Evolutionary conservation across 2,329 filamentous ascomycete species (phyloP).

Genomic region (Arthrobotrys megalospora): DNA sequence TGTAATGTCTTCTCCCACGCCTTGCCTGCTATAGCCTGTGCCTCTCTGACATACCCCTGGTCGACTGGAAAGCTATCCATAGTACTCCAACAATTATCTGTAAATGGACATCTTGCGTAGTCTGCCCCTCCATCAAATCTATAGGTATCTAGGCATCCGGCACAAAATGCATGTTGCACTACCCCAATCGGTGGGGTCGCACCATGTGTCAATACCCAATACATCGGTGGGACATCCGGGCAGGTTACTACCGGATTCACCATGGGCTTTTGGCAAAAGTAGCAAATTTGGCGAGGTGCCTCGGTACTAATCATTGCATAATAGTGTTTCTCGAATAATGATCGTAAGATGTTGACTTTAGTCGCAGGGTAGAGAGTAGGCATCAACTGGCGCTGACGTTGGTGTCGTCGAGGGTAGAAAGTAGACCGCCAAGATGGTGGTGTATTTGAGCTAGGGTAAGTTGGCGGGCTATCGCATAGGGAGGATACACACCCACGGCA

Average conservation of each 20-base stretch:
- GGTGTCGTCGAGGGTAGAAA: slow-evolving; percentile 13
- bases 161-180: slow-evolving; percentile 47
- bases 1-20: slow-evolving; percentile 49
- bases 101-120: slow-evolving; percentile 40
- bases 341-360: slow-evolving; percentile 13
- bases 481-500: slow-evolving; percentile 33
- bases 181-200: slow-evolving; percentile 16
- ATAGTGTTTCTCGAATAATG: slow-evolving; percentile 35
- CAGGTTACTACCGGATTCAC: slow-evolving; percentile 38
- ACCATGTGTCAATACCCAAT: slow-evolving; percentile 22
- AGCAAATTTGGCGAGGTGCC: slow-evolving; percentile 45
- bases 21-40: slow-evolving; percentile 23
- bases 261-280: slow-evolving; percentile 44
- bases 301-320: slow-evolving; percentile 7
- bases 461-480: not conserved
- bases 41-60: slow-evolving; percentile 26
- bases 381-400: not conserved
- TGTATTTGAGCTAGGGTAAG: not conserved
- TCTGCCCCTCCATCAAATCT: slow-evolving; percentile 6
- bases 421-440: slow-evolving; percentile 16
- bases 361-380: slow-evolving; percentile 23
- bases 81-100: slow-evolving; percentile 16
- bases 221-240: slow-evolving; percentile 24
- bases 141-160: slow-evolving; percentile 33
- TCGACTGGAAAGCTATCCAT: slow-evolving; percentile 20